Evolutionary conservation across 768 basidiomycete species (phyloP).

Genomic region (Mycena filopes): DNA sequence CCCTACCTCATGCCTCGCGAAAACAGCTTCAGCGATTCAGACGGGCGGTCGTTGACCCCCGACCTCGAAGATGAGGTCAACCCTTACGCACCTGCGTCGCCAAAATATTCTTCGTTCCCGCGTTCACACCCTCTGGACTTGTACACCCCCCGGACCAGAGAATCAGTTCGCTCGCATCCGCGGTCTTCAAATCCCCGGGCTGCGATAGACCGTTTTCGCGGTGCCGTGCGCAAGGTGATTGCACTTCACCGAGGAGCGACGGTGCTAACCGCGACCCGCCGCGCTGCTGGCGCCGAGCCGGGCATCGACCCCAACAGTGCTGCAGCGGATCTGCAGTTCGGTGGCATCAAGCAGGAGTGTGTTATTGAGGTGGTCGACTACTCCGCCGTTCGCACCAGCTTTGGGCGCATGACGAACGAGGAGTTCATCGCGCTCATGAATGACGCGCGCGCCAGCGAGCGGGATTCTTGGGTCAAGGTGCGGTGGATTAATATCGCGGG

Average conservation of each 20-base stretch:
- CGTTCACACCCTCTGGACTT: neutral
- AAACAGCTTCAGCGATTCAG: slow-evolving; percentile 74
- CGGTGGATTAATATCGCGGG: slow-evolving; percentile 82
- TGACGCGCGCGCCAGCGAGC: slow-evolving; percentile 51
- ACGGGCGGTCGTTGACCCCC: slow-evolving; percentile 72
- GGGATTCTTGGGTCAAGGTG: slow-evolving; percentile 72
- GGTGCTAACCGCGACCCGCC: slow-evolving; percentile 30
- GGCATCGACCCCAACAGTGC: slow-evolving; percentile 74
- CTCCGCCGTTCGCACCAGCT: slow-evolving; percentile 62
- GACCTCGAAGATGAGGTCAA: slow-evolving; percentile 61
- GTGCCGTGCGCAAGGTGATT: slow-evolving; percentile 69
- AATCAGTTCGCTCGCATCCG: slow-evolving; percentile 29
- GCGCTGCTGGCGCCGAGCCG: slow-evolving; percentile 72
- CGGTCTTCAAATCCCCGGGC: slow-evolving; percentile 15
- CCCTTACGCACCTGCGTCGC: slow-evolving; percentile 32
- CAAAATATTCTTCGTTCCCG: neutral
- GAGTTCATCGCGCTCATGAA: slow-evolving; percentile 67
- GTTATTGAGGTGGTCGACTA: slow-evolving; percentile 76
- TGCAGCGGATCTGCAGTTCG: slow-evolving; percentile 63
- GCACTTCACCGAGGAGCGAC: slow-evolving; percentile 65
- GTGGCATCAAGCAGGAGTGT: slow-evolving; percentile 67
- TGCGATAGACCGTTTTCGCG: slow-evolving; percentile 64
- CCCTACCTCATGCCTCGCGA: slow-evolving; percentile 63
- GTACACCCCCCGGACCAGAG: slow-evolving; percentile 33
- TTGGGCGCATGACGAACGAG: slow-evolving; percentile 64